Evolutionary conservation across 1,284 basidiomycete genomes (phyloP).

Genomic region (Puccinia coronata): DNA sequence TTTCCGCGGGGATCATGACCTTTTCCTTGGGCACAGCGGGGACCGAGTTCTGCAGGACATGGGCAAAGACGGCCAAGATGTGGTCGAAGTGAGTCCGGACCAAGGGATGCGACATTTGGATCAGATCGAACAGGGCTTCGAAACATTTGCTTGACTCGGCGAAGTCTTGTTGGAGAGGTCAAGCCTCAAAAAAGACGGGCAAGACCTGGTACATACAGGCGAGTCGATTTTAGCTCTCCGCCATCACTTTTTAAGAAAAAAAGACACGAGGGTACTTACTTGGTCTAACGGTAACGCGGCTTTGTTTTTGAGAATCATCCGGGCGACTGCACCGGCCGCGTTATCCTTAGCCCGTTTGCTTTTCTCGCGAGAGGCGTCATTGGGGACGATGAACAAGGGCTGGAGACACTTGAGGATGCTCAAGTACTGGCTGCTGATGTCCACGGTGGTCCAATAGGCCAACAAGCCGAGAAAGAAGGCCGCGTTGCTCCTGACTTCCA

Average conservation of each 20-base stretch:
- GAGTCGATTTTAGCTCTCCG: neutral
- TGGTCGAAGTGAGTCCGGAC: slow-evolving; percentile 75
- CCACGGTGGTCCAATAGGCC: slow-evolving; percentile 79
- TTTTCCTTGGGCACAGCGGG: slow-evolving; percentile 61
- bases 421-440: slow-evolving; percentile 80
- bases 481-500: slow-evolving; percentile 93
- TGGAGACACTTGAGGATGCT: slow-evolving; percentile 77
- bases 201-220: slow-evolving; percentile 67
- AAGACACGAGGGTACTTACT: slow-evolving; percentile 51
- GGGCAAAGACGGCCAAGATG: slow-evolving; percentile 77
- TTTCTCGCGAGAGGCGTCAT: slow-evolving; percentile 67
- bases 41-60: slow-evolving; percentile 67
- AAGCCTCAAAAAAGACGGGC: slow-evolving; percentile 75
- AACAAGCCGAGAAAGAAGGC: slow-evolving; percentile 92
- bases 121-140: slow-evolving; percentile 83
- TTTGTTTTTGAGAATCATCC: slow-evolving; percentile 81
- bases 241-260: too few species aligned
- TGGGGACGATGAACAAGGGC: slow-evolving; percentile 74
- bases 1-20: slow-evolving; percentile 72
- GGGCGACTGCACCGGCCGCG: slow-evolving; percentile 85
- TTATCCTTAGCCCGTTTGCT: slow-evolving; percentile 86
- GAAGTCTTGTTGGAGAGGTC: slow-evolving; percentile 84
- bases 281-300: slow-evolving; percentile 83
- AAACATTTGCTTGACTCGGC: slow-evolving; percentile 78
- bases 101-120: slow-evolving; percentile 70